Conservation (phyloP, 345 rosid genomes). For the Syzygium grande region DNA sequence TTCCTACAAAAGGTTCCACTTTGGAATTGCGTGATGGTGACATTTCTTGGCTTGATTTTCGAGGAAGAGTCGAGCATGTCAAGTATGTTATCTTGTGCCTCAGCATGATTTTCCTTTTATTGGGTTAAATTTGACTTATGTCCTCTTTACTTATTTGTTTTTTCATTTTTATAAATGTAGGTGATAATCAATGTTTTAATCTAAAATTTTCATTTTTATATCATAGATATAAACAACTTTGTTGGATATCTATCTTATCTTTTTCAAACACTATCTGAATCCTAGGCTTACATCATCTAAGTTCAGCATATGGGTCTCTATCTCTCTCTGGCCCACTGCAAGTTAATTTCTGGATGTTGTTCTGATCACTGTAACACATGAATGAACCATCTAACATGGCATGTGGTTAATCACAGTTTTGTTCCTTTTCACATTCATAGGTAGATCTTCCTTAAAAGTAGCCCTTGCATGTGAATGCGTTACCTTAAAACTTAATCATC, state of each 20-base stretch:
- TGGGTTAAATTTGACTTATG: neutral
- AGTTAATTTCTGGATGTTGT: neutral
- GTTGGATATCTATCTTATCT: neutral
- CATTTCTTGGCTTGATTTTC: slow-evolving; percentile 71
- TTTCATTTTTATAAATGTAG: neutral
- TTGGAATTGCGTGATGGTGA: slow-evolving; percentile 67
- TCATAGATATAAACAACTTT: neutral
- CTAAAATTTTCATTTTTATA: neutral
- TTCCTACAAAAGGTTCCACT: slow-evolving; percentile 49
- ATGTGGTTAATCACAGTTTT: neutral
- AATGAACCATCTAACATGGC: neutral
- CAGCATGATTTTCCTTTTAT: neutral
- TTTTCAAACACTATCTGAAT: neutral
- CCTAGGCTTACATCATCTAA: neutral
- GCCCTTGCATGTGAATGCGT: neutral
- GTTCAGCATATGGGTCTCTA: neutral
- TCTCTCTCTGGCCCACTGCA: neutral
- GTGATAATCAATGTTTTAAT: neutral
- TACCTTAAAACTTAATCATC: neutral
- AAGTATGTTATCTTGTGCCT: slow-evolving; percentile 31
- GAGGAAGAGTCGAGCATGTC: slow-evolving; percentile 36
- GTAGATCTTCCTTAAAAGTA: neutral
- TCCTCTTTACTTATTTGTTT: neutral
- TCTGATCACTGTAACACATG: neutral
- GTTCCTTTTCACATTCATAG: neutral